Base-by-base conservation (phyloP, 495 filamentous ascomycete genomes). In the Podospora australis region DNA sequence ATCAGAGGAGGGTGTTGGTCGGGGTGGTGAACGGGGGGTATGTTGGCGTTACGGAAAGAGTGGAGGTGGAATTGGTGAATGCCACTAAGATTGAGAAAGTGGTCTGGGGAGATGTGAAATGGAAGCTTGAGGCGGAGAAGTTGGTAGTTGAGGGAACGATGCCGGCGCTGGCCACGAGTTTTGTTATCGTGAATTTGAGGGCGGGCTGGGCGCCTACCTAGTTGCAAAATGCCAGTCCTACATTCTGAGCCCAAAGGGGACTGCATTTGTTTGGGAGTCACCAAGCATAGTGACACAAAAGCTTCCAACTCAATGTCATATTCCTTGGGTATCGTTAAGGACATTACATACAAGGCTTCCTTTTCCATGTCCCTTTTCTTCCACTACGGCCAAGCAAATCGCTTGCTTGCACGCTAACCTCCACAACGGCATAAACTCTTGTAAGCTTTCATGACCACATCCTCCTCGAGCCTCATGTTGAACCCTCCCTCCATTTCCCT, bases 1-100 rank as follows among this genome's bases (percentile, higher is more conserved):
- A n/a, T n/a, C 7, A 17, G 32, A 36, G 70, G 44, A 22, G 58
- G 60, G 55, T 70, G 59, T 54, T 77, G 64, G 60, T 77, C 3
- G 66, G 67, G 5, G 61, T 77, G 16, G 71, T 71, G 1, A 75
- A 72, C 52, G 63, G 58, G 1, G 70, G 62, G 2, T 64, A 67
- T 43, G 60, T 52, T 1, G 58, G 60, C 3, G 46, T 69, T 6
- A 17, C 14, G 0, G 23, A 23, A 1, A 40, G 20, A 2, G 58
- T 71, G 8, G 53, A 57, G 9, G 42, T 72, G 11, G 4, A 44
- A 6, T 34, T 65, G 30, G 58, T 23, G 16, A 40, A 39, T 26
- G 52, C 19, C 16, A 56, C 43, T 22, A 44, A 38, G 6, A 49
- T 66, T 19, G 49, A 34, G 41, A 44, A 48, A 25, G 48, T 32